These are phyloP conservation scores for Rhexocercosporidium sp. DNA, from an alignment of 2,329 filamentous ascomycete species.

Conservation along the genomic window DNA sequence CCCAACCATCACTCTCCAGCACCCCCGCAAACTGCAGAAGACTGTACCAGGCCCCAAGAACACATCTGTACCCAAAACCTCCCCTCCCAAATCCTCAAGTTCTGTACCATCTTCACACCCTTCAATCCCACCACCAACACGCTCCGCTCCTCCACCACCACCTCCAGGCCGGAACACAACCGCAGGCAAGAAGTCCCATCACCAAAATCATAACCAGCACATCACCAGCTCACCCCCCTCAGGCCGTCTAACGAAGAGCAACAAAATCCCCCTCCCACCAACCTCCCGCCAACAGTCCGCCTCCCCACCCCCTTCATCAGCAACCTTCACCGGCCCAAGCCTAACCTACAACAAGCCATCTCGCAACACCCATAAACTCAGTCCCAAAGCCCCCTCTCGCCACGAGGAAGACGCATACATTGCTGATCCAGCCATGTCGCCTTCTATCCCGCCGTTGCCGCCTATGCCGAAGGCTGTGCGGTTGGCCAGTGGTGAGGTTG, in stretches of 20 bases:
- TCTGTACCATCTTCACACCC: slow-evolving; percentile 1
- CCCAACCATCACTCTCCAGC: background rate
- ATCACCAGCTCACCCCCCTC: slow-evolving; percentile 12
- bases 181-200: background rate
- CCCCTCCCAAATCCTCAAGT: background rate
- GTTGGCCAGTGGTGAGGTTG: slow-evolving; percentile 33
- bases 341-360: slow-evolving; percentile 23
- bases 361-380: background rate
- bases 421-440: slow-evolving; percentile 14
- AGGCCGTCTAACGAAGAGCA: background rate
- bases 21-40: slow-evolving; percentile 31
- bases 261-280: slow-evolving; percentile 7
- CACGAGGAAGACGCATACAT: slow-evolving; percentile 9
- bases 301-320: slow-evolving; percentile 28
- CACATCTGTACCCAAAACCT: background rate
- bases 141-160: slow-evolving; percentile 8
- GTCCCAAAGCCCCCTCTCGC: background rate
- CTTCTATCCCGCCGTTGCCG: slow-evolving; percentile 34
- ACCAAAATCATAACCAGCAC: background rate
- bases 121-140: slow-evolving; percentile 11
- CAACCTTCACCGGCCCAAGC: slow-evolving; percentile 16
- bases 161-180: background rate
- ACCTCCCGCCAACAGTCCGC: slow-evolving; percentile 26
- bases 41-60: slow-evolving; percentile 9
- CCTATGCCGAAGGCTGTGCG: slow-evolving; percentile 35